Evolutionary conservation across 2,329 filamentous ascomycete genomes (phyloP).

Genomic region (Xylariaceae sp.): DNA sequence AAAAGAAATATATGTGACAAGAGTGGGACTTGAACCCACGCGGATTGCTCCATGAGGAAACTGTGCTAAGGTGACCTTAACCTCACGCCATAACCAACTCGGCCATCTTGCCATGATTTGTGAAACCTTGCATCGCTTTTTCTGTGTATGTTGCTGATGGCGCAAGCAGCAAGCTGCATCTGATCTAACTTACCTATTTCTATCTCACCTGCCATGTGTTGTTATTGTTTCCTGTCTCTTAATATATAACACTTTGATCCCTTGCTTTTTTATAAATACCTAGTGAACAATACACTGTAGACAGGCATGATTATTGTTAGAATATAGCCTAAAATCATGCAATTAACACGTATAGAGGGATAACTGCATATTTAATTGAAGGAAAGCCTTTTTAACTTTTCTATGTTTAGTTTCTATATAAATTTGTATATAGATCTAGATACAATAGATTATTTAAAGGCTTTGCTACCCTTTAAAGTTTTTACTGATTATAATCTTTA

Average conservation of each 20-base stretch:
- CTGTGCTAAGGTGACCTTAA: constrained; percentile 31
- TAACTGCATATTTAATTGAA: not conserved
- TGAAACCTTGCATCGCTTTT: no score
- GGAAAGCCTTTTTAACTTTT: not conserved
- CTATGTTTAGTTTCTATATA: not conserved
- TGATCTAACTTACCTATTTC: no score
- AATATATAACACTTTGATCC: no score
- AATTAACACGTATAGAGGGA: not conserved
- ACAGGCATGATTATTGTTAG: no score
- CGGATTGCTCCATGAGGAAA: constrained; percentile 32
- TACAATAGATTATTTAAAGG: not conserved
- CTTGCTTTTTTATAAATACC: no score
- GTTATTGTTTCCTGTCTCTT: no score
- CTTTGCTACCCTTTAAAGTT: not conserved
- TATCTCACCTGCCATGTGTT: no score
- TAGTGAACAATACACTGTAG: no score
- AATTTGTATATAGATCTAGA: not conserved
- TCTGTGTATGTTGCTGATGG: no score
- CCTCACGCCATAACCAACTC: constrained; percentile 35
- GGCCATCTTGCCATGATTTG: constrained; percentile 28
- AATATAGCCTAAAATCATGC: not conserved
- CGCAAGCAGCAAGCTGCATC: no score
- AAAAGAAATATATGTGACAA: constrained; percentile 14
- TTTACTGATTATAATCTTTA: not conserved
- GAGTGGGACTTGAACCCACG: constrained; percentile 39